Evolutionary conservation across 164 flowering plant genomes (phyloP), one percentile per base, ranked within the genome.

Genomic region (Annona cherimola): DNA sequence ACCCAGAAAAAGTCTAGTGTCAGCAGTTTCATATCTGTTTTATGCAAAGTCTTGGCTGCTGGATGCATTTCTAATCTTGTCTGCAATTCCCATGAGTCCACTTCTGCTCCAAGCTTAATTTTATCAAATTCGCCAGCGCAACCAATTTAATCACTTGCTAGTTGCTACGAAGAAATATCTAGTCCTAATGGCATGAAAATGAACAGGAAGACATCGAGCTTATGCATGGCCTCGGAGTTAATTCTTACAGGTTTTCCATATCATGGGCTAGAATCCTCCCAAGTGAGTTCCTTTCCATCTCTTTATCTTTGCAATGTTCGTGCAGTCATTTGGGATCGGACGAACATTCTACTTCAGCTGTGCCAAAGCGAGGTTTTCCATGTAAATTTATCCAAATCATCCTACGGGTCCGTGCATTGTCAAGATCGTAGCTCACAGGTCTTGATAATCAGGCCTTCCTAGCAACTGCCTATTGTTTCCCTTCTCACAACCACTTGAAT

Each of bases 251-350:
- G 0, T 88, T 91, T 78, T 89, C 97, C 3, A 85, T 89, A 19
- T 87, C 94, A 35, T 91, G 94, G 97, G 73, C 90, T 11, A 84
- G 91, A 77, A 72, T 88, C 76, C 75, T 88, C 66, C 90, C 94
- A 0, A 78, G 90, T 86, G 75, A 73, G 83, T 66, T 42, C 19
- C 11, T 61, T 40, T 18, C 35, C 19, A 26, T 26, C 35, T 26
- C 35, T 26, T 26, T 26, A 26, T 26, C 35, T 26, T 26, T 26
- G 35, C 35, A 26, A 26, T 26, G 35, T 26, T 26, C 35, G 35
- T 26, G 35, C 35, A 26, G 35, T 26, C 35, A 26, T 26, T 26
- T 26, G 35, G 35, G 35, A 26, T 26, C 35, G 35, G 35, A 26
- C 35, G 35, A 26, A 26, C 35, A 26, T 26, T 26, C 35, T 26